Base-by-base conservation (phyloP, 768 basidiomycete genomes). In the Krasilnikovozyma curviuscula region DNA sequence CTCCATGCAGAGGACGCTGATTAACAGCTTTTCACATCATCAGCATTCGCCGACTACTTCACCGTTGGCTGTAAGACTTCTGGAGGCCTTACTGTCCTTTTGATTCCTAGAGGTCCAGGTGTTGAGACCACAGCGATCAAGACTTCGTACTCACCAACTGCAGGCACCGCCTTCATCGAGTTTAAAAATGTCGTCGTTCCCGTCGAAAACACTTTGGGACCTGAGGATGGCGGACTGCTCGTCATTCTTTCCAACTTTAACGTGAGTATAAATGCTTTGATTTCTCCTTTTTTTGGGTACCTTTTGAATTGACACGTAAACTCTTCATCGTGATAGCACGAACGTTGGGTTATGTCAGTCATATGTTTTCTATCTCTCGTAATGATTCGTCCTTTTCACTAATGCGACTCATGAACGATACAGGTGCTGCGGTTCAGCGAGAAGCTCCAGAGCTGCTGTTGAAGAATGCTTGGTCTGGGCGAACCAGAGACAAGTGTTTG, bases 81-180 rank as follows among this genome's bases (percentile, higher is more conserved):
- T 62, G 70, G 73, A 40, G 81, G 82, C 9, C 74, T 89, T 51
- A 83, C 85, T 19, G 81, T 84, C 46, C 79, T 93, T 54, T 71
- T 89, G 14, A 76, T 93, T 5, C 83, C 85, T 57, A 75, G 84
- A 16, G 70, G 71, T 7, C 80, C 81, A 52, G 81, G 82, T 40
- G 74, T 89, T 14, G 78, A 83, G 63, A 88, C 85, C 1, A 81
- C 77, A 59, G 65, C 73, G 7, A 89, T 89, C 68, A 83, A 84
- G 68, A 88, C 85, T 0, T 77, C 76, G n/a, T 89, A 97, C 63
- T 88, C 84, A 0, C 57, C 78, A 0, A 68, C 83, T 3, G 89
- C 89, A 13, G 89, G 89, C 9, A 93, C 89, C 1, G 62, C 63
- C 3, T 44, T 32, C 25, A 32, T 50, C 27, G 39, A 33, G 19